Evolutionary conservation across 2,329 filamentous ascomycete species (phyloP), one percentile per base, ranked within the genome.

Genomic region (Aspergillus sp.): DNA sequence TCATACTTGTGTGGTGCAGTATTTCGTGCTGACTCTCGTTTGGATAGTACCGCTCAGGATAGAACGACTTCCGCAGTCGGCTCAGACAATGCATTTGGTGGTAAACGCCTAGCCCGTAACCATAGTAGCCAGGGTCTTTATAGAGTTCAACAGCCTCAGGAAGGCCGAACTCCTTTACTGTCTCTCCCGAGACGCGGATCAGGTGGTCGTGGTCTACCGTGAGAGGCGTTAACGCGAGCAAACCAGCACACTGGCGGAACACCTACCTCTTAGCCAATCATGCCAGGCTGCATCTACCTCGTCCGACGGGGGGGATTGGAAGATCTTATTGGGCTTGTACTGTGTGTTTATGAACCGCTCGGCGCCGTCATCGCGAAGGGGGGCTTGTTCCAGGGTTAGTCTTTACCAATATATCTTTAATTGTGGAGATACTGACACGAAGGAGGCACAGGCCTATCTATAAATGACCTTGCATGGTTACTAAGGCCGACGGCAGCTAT

Each of bases 21-120:
- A 42, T n/a, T 11, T 42, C n/a, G 19, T 42, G 40, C 40, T 42
- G 15, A 19, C 12, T 37, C 34, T 5, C 48, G 1, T 52, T 30
- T 11, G 49, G 33, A 27, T 19, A 52, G 20, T 41, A 52, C 19
- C 19, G 17, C n/a, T 52, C 33, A 13, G 30, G n/a, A 19, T 52
- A 41, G 49, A 52, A 24, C 11, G 49, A 22, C 37, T 52, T 52
- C n/a, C 49, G 49, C 30, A 52, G 12, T 20, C 49, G 49, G 27
- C 24, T 52, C 17, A 52, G 49, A n/a, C 49, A 52, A 20, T 52
- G 49, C 49, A 52, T 40, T 33, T 52, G 49, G 20, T 52, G 49
- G 17, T 40, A 40, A 15, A 52, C 49, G 2, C 33, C 49, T n/a
- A 52, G 12, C 11, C 33, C 49, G 49, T 52, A 52, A 7, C 17